These are phyloP conservation scores for Termitomyces heimii DNA, from an alignment of 768 basidiomycete species.

Conservation along the genomic window DNA sequence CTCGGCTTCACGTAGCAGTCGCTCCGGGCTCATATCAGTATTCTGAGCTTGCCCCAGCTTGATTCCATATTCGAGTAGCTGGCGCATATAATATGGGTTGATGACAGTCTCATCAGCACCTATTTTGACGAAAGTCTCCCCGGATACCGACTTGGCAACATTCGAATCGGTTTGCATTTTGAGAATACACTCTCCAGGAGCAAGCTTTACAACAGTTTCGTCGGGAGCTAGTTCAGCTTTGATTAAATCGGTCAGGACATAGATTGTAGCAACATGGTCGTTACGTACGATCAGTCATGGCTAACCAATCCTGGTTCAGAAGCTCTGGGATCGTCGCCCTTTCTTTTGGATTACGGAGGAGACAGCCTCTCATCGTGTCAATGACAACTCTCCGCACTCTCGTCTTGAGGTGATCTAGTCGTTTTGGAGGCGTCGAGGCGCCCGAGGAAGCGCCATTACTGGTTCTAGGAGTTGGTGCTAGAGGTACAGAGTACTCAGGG, in stretches of 20 bases:
- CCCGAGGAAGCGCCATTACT: constrained; percentile 19
- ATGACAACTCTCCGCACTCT: constrained; percentile 76
- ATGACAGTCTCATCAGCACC: constrained; percentile 60
- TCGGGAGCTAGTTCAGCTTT: constrained; percentile 33
- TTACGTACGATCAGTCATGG: constrained; percentile 51
- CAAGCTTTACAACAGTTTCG: constrained; percentile 60
- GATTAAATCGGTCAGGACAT: neutral
- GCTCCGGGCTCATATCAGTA: constrained; percentile 38
- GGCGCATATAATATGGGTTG: constrained; percentile 75
- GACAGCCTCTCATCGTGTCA: constrained; percentile 74
- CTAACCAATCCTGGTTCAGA: constrained; percentile 75
- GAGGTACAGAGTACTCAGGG: constrained; percentile 60
- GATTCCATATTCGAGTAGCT: constrained; percentile 68
- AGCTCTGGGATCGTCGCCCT: constrained; percentile 85
- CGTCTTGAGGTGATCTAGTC: constrained; percentile 63
- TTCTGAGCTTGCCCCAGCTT: constrained; percentile 41
- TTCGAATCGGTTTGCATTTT: neutral
- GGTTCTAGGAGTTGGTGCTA: constrained; percentile 31
- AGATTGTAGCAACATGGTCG: neutral
- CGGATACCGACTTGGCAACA: constrained; percentile 1
- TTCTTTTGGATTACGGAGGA: constrained; percentile 74
- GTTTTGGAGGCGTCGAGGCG: constrained; percentile 39
- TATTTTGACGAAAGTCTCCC: constrained; percentile 3
- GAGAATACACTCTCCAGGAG: constrained; percentile 3
- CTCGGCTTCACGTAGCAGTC: constrained; percentile 49